These are phyloP conservation scores for Globisporangium abappressorium DNA, from an alignment of 352 stramenopile species.

Conservation along the genomic window DNA sequence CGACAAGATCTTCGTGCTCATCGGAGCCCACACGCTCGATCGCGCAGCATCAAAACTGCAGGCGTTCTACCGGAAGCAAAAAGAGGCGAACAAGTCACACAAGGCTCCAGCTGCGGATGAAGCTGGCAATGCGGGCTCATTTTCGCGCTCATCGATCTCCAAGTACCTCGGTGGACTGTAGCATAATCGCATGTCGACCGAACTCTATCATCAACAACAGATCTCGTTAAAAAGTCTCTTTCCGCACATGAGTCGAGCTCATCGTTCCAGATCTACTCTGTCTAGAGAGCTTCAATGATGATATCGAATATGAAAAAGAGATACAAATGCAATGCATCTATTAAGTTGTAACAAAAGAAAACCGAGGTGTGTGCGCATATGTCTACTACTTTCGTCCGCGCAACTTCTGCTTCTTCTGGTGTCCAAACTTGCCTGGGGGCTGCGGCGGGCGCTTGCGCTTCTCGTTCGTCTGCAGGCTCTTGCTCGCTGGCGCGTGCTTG, in stretches of 20 bases:
- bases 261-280: slow-evolving; percentile 25
- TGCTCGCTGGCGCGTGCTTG: slow-evolving; percentile 18
- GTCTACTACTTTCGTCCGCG: slow-evolving; percentile 15
- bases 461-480: slow-evolving; percentile 23
- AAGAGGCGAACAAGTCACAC: background rate
- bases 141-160: slow-evolving; percentile 26
- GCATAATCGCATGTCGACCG: background rate
- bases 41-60: slow-evolving; percentile 61
- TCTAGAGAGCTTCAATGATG: slow-evolving; percentile 5
- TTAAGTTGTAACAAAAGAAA: background rate
- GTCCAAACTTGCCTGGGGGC: slow-evolving; percentile 20
- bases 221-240: slow-evolving; percentile 16
- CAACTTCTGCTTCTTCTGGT: slow-evolving; percentile 25
- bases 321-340: slow-evolving; percentile 12
- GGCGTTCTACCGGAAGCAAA: slow-evolving; percentile 34
- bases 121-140: background rate
- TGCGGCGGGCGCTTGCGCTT: slow-evolving; percentile 20
- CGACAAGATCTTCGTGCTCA: slow-evolving; percentile 70
- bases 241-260: slow-evolving; percentile 23
- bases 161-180: slow-evolving; percentile 25
- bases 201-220: background rate
- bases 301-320: background rate
- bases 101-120: background rate
- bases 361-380: background rate
- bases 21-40: slow-evolving; percentile 71